Conservation (phyloP, 768 basidiomycete species). For the Saitozyma podzolica region DNA sequence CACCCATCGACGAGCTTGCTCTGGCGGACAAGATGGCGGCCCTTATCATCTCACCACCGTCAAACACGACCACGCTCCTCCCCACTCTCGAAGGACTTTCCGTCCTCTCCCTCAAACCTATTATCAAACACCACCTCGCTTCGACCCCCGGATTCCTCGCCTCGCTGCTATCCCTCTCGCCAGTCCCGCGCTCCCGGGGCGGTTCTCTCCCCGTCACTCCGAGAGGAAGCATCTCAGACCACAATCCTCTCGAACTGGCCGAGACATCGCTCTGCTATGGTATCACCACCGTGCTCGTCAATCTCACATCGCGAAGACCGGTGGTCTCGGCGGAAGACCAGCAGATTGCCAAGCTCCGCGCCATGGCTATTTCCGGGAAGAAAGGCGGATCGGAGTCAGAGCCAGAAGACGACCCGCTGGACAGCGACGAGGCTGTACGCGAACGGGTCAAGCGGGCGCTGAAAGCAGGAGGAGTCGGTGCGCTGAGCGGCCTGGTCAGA, state of each 20-base stretch:
- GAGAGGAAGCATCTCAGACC: constrained; percentile 25
- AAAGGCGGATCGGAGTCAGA: constrained; percentile 17
- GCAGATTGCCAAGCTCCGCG: constrained; percentile 75
- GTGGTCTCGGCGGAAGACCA: constrained; percentile 74
- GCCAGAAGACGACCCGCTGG: constrained; percentile 55
- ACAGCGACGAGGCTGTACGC: constrained; percentile 69
- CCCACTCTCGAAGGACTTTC: constrained; percentile 82
- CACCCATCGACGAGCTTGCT: constrained; percentile 53
- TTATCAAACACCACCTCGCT: constrained; percentile 66
- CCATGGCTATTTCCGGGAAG: constrained; percentile 63
- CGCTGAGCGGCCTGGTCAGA: constrained; percentile 63
- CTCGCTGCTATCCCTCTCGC: constrained; percentile 24
- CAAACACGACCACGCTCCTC: constrained; percentile 51
- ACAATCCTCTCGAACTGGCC: constrained; percentile 3
- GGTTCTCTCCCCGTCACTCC: constrained; percentile 41
- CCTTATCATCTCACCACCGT: constrained; percentile 55
- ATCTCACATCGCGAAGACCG: constrained; percentile 71
- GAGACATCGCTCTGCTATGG: constrained; percentile 68
- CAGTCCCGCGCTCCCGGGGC: constrained; percentile 15
- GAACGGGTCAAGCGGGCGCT: constrained; percentile 63
- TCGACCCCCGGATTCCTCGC: constrained; percentile 60
- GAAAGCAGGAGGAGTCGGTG: constrained; percentile 64
- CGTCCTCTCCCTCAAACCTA: constrained; percentile 69
- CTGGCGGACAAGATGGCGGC: constrained; percentile 63
- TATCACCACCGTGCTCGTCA: constrained; percentile 69